Evolutionary conservation across 192 early-diverging fungal genomes (phyloP).

Genomic region (Coemansia sp.): DNA sequence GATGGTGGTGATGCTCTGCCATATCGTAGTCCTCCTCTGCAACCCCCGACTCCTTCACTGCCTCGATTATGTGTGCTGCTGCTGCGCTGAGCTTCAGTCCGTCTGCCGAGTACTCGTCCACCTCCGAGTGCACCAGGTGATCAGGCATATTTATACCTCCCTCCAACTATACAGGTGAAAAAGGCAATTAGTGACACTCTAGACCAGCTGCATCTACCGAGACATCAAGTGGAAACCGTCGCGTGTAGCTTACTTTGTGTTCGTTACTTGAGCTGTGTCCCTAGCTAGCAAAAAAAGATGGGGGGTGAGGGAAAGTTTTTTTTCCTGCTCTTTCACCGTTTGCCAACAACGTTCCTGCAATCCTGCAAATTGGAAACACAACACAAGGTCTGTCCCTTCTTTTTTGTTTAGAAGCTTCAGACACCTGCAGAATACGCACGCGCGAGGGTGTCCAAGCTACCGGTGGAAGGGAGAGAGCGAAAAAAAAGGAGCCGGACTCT

Average conservation of each 20-base stretch:
- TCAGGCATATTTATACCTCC: neutral
- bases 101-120: constrained; percentile 6
- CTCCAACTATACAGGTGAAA: neutral
- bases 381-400: neutral
- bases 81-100: constrained; percentile 8
- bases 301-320: neutral
- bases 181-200: neutral
- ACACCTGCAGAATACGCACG: neutral
- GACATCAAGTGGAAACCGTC: neutral
- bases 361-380: constrained; percentile 3
- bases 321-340: neutral
- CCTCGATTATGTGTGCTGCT: constrained; percentile 3
- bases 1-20: constrained; percentile 15
- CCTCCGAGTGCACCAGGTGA: neutral
- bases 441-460: neutral
- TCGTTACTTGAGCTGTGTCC: neutral
- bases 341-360: constrained; percentile 1
- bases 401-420: neutral
- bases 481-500: neutral
- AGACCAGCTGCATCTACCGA: neutral
- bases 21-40: constrained; percentile 23
- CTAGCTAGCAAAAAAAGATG: neutral
- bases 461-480: neutral
- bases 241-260: neutral
- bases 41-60: neutral